A percentile compares a stretch with the other conserved stretches of the same genome.
Evolutionary conservation across 2,329 filamentous ascomycete species (phyloP).

Genomic region (Cordyceps cicadae): DNA sequence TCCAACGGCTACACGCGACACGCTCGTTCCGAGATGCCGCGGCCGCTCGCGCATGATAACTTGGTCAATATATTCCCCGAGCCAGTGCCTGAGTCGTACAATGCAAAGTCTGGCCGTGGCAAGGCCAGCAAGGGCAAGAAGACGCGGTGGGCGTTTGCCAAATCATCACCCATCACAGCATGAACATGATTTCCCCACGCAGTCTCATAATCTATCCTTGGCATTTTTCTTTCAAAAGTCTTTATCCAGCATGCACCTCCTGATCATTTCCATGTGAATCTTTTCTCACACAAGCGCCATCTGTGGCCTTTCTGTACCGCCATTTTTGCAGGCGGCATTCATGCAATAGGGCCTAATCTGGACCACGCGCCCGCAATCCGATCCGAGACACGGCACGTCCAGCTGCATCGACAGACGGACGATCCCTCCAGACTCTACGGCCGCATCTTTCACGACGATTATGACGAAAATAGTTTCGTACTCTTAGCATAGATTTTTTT

Average conservation of each 20-base stretch:
- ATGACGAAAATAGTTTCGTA: background rate
- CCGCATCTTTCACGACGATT: background rate
- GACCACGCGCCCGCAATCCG: background rate
- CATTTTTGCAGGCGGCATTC: background rate
- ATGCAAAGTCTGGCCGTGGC: background rate
- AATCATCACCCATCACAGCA: slow-evolving; percentile 20
- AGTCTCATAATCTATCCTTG: background rate
- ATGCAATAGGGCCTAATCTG: background rate
- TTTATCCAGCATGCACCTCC: background rate
- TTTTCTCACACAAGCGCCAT: background rate
- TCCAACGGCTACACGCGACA: slow-evolving; percentile 12
- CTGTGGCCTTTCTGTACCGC: background rate
- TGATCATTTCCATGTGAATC: background rate
- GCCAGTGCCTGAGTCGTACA: slow-evolving; percentile 2
- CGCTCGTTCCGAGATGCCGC: slow-evolving; percentile 9
- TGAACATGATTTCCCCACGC: slow-evolving; percentile 12
- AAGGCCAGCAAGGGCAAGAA: slow-evolving; percentile 19
- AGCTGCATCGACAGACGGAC: background rate
- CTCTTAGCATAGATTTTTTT: background rate
- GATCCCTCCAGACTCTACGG: background rate
- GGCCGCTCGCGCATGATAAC: slow-evolving; percentile 2
- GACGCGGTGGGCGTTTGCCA: slow-evolving; percentile 23
- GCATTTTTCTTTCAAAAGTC: background rate
- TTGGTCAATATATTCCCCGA: slow-evolving; percentile 13
- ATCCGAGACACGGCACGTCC: background rate